Base-by-base conservation (phyloP, 139 green algal genomes). In the Eudorina sp. region DNA sequence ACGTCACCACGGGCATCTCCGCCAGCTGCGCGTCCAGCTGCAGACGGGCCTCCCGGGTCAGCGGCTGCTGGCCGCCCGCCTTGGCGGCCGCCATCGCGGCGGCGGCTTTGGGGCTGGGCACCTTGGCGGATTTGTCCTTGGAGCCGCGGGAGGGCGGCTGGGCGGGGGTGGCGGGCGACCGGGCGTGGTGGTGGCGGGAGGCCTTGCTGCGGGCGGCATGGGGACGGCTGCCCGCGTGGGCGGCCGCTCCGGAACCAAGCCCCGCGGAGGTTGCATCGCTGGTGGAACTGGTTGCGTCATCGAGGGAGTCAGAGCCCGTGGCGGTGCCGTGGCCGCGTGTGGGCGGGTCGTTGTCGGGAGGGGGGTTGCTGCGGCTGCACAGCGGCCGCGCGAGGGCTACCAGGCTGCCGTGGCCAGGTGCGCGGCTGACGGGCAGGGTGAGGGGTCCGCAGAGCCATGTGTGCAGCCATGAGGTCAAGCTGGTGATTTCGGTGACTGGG, bases 51-150 rank as follows among this genome's bases (percentile, higher is more conserved):
- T 64, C 74, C 7, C 48, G 45, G 0, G 74, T 29, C 45, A 82
- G 74, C 29, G 74, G 74, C 74, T n/a, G 74, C 74, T 82, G 74
- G 2, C 76, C 76, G 18, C 76, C 76, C 51, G 76, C 31, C 53
- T 83, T 69, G 48, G 38, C 76, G 51, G 76, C 76, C 3, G 34
- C 76, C 6, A 55, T 29, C 31, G 51, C 76, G 13, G 51, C 77
- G 13, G 77, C 77, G 16, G 53, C 77, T 53, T 83, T 83, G 48
- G 76, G 31, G 31, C 76, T 36, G 9, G 36, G 76, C 19, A 34
- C 51, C 76, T 81, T 66, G n/a, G 46, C n/a, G n/a, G 74, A 27
- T 16, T 83, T 80, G 40, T 58, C 72, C 41, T 66, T 83, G 27
- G 36, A 13, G 16, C 51, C 53, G 36, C 76, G 76, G 51, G 51